Conservation (phyloP, 192 early-diverging fungal species). For the Entophlyctis helioformis region DNA sequence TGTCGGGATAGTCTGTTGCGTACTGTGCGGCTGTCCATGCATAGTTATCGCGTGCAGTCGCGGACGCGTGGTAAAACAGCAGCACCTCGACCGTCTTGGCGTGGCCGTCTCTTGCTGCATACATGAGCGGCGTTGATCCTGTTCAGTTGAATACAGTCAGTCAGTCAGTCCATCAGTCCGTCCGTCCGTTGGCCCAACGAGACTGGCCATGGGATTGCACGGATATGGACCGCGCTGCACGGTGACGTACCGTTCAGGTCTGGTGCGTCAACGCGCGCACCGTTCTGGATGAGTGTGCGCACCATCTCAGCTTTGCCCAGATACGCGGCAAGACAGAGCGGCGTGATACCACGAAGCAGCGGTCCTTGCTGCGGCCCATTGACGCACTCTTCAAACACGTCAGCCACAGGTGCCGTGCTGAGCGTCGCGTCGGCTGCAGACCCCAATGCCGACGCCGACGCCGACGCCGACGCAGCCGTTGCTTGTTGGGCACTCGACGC, state of each 20-base stretch:
- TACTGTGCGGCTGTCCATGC: conserved; percentile 58
- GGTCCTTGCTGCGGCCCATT: conserved; percentile 46
- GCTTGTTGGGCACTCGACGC: no score
- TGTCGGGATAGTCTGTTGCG: conserved; percentile 40
- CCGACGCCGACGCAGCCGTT: conserved; percentile 11
- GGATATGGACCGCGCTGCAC: no score
- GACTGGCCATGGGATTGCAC: no score
- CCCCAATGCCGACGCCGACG: conserved; percentile 5
- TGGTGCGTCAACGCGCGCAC: conserved; percentile 47
- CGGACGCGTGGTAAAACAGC: conserved; percentile 34
- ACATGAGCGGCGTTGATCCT: conserved; percentile 55
- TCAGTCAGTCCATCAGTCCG: no score
- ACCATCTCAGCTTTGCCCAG: conserved; percentile 50
- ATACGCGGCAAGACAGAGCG: conserved; percentile 54
- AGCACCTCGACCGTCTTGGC: conserved; percentile 36
- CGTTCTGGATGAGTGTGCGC: conserved; percentile 41
- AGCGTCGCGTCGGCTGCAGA: not conserved
- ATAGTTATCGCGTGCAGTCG: conserved; percentile 40
- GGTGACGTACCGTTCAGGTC: conserved; percentile 35
- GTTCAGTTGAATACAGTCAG: conserved; percentile 3
- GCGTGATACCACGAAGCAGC: conserved; percentile 44
- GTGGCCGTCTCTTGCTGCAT: conserved; percentile 58
- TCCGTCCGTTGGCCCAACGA: no score
- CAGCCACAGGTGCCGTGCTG: not conserved
- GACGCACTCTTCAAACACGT: conserved; percentile 17